phyloP scores from a whole-genome alignment of 1,284 basidiomycete species.

The Melampsora larici-populina region DNA sequence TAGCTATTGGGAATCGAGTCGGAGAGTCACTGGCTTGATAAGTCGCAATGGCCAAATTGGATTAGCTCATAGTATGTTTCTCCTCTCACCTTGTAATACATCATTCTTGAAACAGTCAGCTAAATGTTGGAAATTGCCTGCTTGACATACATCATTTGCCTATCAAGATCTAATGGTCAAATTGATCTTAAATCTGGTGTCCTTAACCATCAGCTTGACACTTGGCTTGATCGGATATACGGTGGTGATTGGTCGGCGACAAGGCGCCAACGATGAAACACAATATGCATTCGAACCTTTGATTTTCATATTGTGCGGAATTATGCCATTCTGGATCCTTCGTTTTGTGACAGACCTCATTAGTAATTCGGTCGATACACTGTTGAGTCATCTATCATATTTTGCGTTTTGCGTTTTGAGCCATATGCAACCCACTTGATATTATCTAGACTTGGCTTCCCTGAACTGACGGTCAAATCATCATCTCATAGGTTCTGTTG shows the following conservation, averaged over 20 bases:
- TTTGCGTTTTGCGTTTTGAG: neutral
- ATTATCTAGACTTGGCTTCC: neutral
- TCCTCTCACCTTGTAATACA: neutral
- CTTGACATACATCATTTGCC: neutral
- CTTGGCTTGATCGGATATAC: conserved; percentile 33
- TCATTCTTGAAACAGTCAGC: neutral
- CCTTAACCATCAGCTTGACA: conserved; percentile 35
- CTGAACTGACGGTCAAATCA: neutral
- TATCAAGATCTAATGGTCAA: conserved; percentile 34
- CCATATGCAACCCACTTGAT: neutral
- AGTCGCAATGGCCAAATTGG: conserved; percentile 25
- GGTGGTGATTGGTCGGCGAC: neutral
- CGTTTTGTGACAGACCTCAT: conserved; percentile 37
- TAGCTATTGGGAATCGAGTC: conserved; percentile 5
- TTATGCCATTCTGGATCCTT: conserved; percentile 35
- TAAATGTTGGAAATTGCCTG: neutral
- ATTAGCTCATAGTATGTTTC: conserved; percentile 31
- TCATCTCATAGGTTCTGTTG: conserved; percentile 27
- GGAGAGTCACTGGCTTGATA: conserved; percentile 11
- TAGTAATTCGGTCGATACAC: conserved; percentile 28
- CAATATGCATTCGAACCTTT: conserved; percentile 23
- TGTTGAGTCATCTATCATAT: conserved; percentile 29
- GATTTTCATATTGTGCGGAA: conserved; percentile 23
- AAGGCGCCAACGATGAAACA: neutral
- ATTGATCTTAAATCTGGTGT: conserved; percentile 29